A percentile compares a stretch with the other conserved stretches of the same genome.
These are phyloP conservation scores for Byssothecium circinans DNA, from an alignment of 2,329 filamentous ascomycete genomes.

Conservation along the genomic window DNA sequence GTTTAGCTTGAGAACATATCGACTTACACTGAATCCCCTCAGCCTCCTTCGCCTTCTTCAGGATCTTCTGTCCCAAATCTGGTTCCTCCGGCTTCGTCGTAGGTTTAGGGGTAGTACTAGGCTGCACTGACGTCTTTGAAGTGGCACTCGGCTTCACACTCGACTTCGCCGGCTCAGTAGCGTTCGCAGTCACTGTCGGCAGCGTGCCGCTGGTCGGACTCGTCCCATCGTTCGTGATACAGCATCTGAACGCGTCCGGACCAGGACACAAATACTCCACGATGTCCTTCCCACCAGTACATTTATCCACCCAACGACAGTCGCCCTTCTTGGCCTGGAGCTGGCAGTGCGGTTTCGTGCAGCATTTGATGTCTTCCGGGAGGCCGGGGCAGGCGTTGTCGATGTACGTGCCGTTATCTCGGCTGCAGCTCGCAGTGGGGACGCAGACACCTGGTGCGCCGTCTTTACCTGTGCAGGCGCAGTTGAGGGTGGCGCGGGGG, in stretches of 20 bases:
- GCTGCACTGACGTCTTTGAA: neutral
- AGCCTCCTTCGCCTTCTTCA: constrained; percentile 22
- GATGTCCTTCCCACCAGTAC: constrained; percentile 14
- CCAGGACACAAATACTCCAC: constrained; percentile 18
- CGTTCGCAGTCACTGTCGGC: constrained; percentile 1
- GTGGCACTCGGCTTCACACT: constrained; percentile 3
- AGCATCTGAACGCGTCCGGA: constrained; percentile 19
- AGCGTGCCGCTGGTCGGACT: neutral
- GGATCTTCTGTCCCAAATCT: constrained; percentile 20
- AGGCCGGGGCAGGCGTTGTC: constrained; percentile 22
- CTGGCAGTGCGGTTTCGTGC: constrained; percentile 21
- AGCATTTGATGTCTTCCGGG: constrained; percentile 26
- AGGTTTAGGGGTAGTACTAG: constrained; percentile 6
- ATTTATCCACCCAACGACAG: constrained; percentile 19
- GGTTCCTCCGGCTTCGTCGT: constrained; percentile 8
- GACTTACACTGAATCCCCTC: constrained; percentile 20
- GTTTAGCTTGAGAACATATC: neutral
- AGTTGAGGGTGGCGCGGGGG: constrained; percentile 16
- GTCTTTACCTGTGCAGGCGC: constrained; percentile 20
- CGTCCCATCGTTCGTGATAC: constrained; percentile 10
- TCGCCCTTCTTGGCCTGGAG: constrained; percentile 16
- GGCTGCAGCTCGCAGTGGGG: constrained; percentile 15
- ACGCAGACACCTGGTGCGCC: constrained; percentile 21
- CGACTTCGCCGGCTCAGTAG: neutral
- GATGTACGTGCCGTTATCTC: constrained; percentile 18